Conservation (phyloP, 306 rosid genomes). For the Pueraria montana region DNA sequence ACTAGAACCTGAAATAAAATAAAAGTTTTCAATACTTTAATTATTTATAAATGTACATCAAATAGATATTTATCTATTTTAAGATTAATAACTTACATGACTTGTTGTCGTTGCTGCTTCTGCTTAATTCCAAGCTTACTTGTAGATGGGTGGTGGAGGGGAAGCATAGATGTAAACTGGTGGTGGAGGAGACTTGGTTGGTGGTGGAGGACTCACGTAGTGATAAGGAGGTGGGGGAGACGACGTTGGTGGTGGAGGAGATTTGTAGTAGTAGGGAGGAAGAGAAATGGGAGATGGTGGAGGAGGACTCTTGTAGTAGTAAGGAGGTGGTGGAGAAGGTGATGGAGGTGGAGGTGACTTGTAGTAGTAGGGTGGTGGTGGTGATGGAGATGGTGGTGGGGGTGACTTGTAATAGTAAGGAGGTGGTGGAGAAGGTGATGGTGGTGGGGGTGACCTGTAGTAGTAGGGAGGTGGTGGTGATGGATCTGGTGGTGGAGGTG, state of each 20-base stretch:
- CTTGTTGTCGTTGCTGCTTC: background rate
- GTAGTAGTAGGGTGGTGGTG: slow-evolving; percentile 19
- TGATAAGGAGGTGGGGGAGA: background rate
- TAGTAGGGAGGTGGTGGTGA: slow-evolving; percentile 17
- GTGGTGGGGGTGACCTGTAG: slow-evolving; percentile 2
- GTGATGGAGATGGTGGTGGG: background rate
- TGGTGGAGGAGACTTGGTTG: slow-evolving; percentile 26
- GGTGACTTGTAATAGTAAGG: slow-evolving; percentile 20
- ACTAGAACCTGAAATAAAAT: slow-evolving; percentile 18
- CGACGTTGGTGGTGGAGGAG: background rate
- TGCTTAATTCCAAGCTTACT: background rate
- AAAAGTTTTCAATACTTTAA: background rate
- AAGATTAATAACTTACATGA: slow-evolving; percentile 1
- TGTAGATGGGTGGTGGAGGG: slow-evolving; percentile 26
- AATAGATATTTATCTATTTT: background rate
- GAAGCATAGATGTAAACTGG: background rate
- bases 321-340: slow-evolving; percentile 7
- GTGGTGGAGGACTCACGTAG: slow-evolving; percentile 11
- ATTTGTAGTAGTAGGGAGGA: slow-evolving; percentile 2
- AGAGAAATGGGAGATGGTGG: background rate
- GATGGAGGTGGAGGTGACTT: slow-evolving; percentile 25
- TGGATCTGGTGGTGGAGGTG: background rate
- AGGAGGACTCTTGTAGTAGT: slow-evolving; percentile 16
- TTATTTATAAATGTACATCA: background rate
- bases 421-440: slow-evolving; percentile 1